phyloP scores from a whole-genome alignment of 306 rosid genomes.

The Pterocarpus macrocarpus region DNA sequence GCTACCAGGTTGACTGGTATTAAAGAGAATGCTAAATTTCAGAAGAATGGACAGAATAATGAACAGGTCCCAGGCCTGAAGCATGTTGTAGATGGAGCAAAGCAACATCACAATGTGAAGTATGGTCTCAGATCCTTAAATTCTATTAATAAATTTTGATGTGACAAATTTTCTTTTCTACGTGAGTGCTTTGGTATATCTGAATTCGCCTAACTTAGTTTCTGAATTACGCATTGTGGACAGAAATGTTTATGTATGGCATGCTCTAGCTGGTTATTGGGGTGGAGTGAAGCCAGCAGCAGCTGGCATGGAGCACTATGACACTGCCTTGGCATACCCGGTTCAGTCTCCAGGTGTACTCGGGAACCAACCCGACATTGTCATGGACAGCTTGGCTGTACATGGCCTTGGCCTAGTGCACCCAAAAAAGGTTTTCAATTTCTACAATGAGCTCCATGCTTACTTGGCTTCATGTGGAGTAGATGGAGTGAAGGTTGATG shows the following conservation, averaged over 20 bases:
- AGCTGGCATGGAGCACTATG: constrained; percentile 91
- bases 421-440: constrained; percentile 87
- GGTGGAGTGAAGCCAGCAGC: constrained; percentile 98
- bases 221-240: constrained; percentile 14
- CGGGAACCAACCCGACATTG: constrained; percentile 95
- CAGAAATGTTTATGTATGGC: constrained; percentile 95
- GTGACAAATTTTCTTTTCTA: neutral
- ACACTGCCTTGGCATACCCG: constrained; percentile 86
- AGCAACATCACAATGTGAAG: constrained; percentile 88
- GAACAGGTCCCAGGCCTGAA: constrained; percentile 82
- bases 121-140: constrained; percentile 49
- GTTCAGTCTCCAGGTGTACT: constrained; percentile 82
- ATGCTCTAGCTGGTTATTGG: constrained; percentile 98
- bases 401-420: constrained; percentile 95
- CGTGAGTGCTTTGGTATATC: neutral
- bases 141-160: neutral
- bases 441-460: constrained; percentile 94
- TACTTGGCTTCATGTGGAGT: constrained; percentile 95
- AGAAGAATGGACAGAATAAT: constrained; percentile 59
- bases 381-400: constrained; percentile 88
- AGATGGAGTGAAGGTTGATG: constrained; percentile 98
- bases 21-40: constrained; percentile 84
- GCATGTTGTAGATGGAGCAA: constrained; percentile 81
- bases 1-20: constrained; percentile 91
- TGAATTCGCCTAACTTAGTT: neutral